Evolutionary conservation across 1,284 basidiomycete genomes (phyloP), one percentile per base, ranked within the genome.

Genomic region (Nidula niveotomentosa): DNA sequence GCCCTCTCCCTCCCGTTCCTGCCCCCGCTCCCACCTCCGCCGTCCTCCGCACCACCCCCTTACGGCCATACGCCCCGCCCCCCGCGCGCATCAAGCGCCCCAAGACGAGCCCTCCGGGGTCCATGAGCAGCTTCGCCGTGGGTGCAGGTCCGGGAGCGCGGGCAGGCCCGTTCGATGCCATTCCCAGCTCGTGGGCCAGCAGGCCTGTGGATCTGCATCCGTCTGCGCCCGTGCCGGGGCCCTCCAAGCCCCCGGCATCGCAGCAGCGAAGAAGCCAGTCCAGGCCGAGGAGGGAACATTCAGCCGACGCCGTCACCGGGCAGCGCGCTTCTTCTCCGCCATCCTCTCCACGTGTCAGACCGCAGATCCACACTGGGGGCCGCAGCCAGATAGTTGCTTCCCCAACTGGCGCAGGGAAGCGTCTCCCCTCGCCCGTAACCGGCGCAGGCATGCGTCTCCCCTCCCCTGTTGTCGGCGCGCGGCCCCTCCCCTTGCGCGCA

Each of bases 121-220:
- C 13, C 23, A 12, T 34, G 18, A 3, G 12, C 53, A 58, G 30
- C 58, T 60, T 18, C 60, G 30, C 30, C 1, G 30, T 5, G 4
- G 4, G 30, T 30, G 2, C 4, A 30, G 4, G 30, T 5, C 1
- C 4, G 4, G 30, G 30, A 5, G 30, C 3, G 30, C 30, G 30
- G 2, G 30, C 30, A 30, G 30, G 30, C 4, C 30, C 60, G 18
- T 64, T 66, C 36, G 65, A 66, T 51, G 60, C 58, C 10, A 61
- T 69, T 13, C 66, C 68, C 7, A 61, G 55, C 18, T 65, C 65
- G 7, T 69, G 68, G 68, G 66, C 62, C 1, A 65, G 65, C 1
- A 55, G 63, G 35, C 67, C 66, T 8, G 59, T 65, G 9, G 67
- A 66, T 52, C 56, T 69, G 18, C 60, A 63, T 47, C 37, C 57